Evolutionary conservation across 768 basidiomycete species (phyloP), one percentile per base, ranked within the genome.

Genomic region (Pholiota microspora): DNA sequence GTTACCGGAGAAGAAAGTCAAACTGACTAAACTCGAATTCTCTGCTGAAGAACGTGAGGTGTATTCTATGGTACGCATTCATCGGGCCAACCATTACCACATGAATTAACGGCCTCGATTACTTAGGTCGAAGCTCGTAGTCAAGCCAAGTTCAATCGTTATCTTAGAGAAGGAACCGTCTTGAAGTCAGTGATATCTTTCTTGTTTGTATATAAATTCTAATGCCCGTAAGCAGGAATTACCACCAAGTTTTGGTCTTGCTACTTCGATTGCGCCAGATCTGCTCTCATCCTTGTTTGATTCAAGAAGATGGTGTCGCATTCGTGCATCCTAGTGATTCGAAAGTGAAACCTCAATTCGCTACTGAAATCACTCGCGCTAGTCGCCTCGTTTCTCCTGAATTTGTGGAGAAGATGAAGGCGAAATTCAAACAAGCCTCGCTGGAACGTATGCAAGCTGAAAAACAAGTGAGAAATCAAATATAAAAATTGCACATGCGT

Each of bases 121-220:
- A 28, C 47, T n/a, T 52, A 81, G 80, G 77, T 85, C 12, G 83
- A 84, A 61, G 70, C 75, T 23, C 64, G 67, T 6, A 75, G 78
- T 42, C 84, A 86, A 57, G 79, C 79, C 1, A 78, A 71, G 25
- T 89, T 91, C 72, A 89, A 89, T 62, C 72, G 78, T 16, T 88
- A 72, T 66, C 69, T 85, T 7, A 68, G 72, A 4, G 82, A 76
- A 4, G 85, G 86, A 1, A 88, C 88, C 0, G 85, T 89, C 9
- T 69, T 89, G 34, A 89, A 89, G 80, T 80, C 59, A 29, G 74
- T 63, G 50, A 2, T 16, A 7, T 13, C 50, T 34, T 18, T 16
- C 2, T 12, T 42, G 18, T 7, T 42, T 21, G 16, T 21, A 16
- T 10, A 10, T 5, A 7, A 10, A 42, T 25, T 4, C 31, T 45